phyloP scores from a whole-genome alignment of 768 basidiomycete genomes.

The Lactarius sanguifluus region DNA sequence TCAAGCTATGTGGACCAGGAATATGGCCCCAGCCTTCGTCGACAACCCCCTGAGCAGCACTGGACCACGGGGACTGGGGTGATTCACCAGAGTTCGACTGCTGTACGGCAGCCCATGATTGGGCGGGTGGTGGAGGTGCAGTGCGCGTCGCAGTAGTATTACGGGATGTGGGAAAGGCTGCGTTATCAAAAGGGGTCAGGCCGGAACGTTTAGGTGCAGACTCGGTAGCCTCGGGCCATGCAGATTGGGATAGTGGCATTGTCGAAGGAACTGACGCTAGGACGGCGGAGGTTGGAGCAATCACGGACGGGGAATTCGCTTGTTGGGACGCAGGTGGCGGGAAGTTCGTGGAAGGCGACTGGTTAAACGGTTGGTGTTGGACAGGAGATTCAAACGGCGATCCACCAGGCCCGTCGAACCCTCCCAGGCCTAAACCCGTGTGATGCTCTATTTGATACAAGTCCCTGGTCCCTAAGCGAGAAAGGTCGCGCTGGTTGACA shows the following conservation, averaged over 20 bases:
- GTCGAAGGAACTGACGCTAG: constrained; percentile 13
- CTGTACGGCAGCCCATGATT: constrained; percentile 23
- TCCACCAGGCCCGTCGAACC: constrained; percentile 19
- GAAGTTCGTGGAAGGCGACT: constrained; percentile 26
- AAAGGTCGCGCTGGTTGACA: constrained; percentile 28
- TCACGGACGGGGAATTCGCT: background rate
- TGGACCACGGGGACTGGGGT: constrained; percentile 54
- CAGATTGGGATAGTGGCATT: constrained; percentile 14
- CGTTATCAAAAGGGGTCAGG: constrained; percentile 25
- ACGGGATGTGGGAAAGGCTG: constrained; percentile 24
- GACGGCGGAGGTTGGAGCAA: background rate
- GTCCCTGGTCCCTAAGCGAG: constrained; percentile 27
- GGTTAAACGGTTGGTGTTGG: constrained; percentile 23
- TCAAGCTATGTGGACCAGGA: constrained; percentile 50
- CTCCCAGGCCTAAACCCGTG: constrained; percentile 23
- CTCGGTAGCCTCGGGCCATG: constrained; percentile 24
- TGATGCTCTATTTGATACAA: constrained; percentile 25
- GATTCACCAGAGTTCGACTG: constrained; percentile 21
- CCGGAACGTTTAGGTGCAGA: constrained; percentile 27
- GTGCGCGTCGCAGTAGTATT: constrained; percentile 27
- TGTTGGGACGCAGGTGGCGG: constrained; percentile 16
- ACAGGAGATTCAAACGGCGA: constrained; percentile 26
- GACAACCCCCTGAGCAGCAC: constrained; percentile 45
- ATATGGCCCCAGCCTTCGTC: constrained; percentile 48
- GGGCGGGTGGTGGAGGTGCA: constrained; percentile 29